Base-by-base conservation (phyloP, 2,329 filamentous ascomycete genomes). In the Diaporthe helianthi region DNA sequence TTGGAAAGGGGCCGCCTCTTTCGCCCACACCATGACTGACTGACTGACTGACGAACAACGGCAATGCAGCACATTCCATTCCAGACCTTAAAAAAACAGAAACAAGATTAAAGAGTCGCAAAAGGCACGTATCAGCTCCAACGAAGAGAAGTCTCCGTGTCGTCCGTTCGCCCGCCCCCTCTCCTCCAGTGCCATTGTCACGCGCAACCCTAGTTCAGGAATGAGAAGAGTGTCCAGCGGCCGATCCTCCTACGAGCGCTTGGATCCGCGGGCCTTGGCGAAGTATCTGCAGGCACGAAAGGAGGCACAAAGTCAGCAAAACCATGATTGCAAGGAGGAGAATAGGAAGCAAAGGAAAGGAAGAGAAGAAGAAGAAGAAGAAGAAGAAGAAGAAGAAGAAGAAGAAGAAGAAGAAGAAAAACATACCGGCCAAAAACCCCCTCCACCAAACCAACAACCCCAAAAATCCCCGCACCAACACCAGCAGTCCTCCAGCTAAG, bases 401-500 rank as follows among this genome's bases (percentile, higher is more conserved):
- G 3, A 10, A n/a, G 19, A n/a, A 82, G 13, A 17, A 6, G 1
- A 5, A 6, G 36, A 6, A 6, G n/a, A 10, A n/a, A 44, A 19
- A 82, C 79, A 71, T 79, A 88, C 78, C 80, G 77, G 65, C 83
- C 83, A 54, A 89, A 73, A 31, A 85, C 76, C 19, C 82, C 80
- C 79, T 89, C 84, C 1, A 83, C 80, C 17, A 82, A 79, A 26
- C 84, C 85, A 2, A 88, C 83, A 7, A 80, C 78, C 4, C 83
- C 81, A 3, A 87, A 65, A 47, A 88, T 80, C 51, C 85, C 85
- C 13, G 84, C 78, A 5, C 87, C 87, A 0, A 87, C 68, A 22
- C 85, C 83, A 19, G 84, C 78, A 69, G 78, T 80, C 79, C 84
- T 81, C 83, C 84, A 86, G 73, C 79, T 80, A 63, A 89, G 77